Evolutionary conservation across 345 rosid genomes (phyloP), one percentile per base, ranked within the genome.

Genomic region (Raphanus raphanistrum): DNA sequence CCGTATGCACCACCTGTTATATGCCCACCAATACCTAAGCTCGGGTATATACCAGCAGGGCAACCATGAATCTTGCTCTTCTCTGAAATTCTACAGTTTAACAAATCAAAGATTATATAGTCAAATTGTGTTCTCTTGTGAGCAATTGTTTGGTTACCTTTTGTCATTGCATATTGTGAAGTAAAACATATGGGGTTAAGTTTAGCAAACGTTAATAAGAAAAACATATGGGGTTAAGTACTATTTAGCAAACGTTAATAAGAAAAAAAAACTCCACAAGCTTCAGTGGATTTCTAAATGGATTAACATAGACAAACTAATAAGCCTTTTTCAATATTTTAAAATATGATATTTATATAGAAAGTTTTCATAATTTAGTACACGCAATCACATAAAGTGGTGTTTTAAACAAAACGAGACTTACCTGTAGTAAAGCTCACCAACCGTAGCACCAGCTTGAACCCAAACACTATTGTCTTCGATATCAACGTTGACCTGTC

Each of bases 1-100:
- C 93, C 93, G 48, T 87, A 87, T 1, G 84, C 96, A 26, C 92
- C 87, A 0, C 92, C 92, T 0, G 88, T 88, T 65, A 88, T 82
- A 68, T 88, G 86, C 1, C 92, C 90, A 12, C 90, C 92, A 33
- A 85, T 32, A 32, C 93, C 93, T 62, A 90, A 55, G 64, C 85
- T 90, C 2, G 86, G 10, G 68, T 82, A 90, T 0, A 86, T 59
- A 0, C 94, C 97, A 0, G 84, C 88, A 27, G 94, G 90, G 72
- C 74, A 89, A n/a, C 90, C 96, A 55, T 82, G 93, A 2, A 43
- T 69, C 32, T 67, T 84, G 68, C 89, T 87, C 75, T 85, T 85
- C 79, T 89, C 87, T 0, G 85, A 62, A 70, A 91, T 91, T 70
- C 89, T 76, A 83, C 84, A 67, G n/a, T 43, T 28, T 1, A 26